Evolutionary conservation across 129 eudicot genomes (phyloP), one percentile per base, ranked within the genome.

Genomic region (Smallanthus sonchifolius): DNA sequence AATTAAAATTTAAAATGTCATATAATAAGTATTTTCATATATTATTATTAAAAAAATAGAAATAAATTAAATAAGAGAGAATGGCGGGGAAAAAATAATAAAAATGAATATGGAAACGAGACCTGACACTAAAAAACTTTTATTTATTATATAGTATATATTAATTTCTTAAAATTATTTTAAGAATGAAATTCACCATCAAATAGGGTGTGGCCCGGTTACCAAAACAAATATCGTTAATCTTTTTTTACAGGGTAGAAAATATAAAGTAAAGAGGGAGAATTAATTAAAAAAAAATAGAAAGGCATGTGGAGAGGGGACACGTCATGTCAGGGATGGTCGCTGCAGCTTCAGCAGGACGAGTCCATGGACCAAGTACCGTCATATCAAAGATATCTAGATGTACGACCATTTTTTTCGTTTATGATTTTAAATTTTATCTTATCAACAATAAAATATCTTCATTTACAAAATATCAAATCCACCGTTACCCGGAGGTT

Each of bases 321-420:
- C 72, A 78, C 67, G 78, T 72, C 78, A 72, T 72, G 78, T 72
- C 83, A 79, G 69, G 17, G 11, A 55, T 73, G 74, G 83, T 73
- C 79, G 74, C 83, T 17, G 74, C 39, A 79, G 78, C 83, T 73
- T 79, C 78, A 24, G 52, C 83, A 73, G 35, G 78, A 72, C 83
- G 55, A 79, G 79, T 64, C 69, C 20, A 79, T 51, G 77, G 83
- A 79, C 74, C 83, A 79, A 65, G 78, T 72, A 64, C 74, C 67
- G 67, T 72, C 82, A 6, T 63, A 38, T 79, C 82, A 64, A 38
- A 64, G 35, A 36, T 5, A 64, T 64, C 45, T n/a, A 8, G n/a
- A 35, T 16, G 47, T 64, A 64, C 67, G 2, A 14, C 35, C 10
- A 14, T 14, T n/a, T 2, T 35, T 39, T 64, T 10, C 13, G 30